phyloP scores from a whole-genome alignment of 176 grass and related monocot species.

The Raddia distichophylla region DNA sequence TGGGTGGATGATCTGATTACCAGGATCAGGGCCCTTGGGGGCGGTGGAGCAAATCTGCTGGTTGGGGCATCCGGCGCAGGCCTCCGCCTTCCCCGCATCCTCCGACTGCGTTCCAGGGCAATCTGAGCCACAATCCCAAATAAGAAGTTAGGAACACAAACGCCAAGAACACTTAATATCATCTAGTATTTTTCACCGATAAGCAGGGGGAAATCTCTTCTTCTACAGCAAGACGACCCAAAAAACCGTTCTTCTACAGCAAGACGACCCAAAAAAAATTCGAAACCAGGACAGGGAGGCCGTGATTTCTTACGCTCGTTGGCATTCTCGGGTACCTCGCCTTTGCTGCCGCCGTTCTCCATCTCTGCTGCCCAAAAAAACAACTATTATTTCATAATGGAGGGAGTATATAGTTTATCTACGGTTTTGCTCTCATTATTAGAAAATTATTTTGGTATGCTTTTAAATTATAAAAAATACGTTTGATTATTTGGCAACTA shows the following conservation, averaged over 20 bases:
- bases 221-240: not conserved
- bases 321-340: conserved; percentile 74
- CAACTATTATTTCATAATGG: too few species aligned
- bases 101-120: conserved; percentile 87
- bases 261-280: too few species aligned
- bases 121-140: conserved; percentile 44
- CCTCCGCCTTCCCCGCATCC: conserved; percentile 78
- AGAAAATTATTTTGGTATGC: too few species aligned
- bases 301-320: conserved; percentile 71
- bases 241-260: too few species aligned
- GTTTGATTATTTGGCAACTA: too few species aligned
- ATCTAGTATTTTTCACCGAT: not conserved
- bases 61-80: conserved; percentile 87
- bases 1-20: conserved; percentile 39
- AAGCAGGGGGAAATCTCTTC: not conserved
- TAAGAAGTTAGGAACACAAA: conserved; percentile 8
- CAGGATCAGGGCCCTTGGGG: conserved; percentile 88
- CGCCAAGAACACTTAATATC: not conserved
- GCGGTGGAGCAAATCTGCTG: conserved; percentile 90
- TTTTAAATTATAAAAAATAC: too few species aligned
- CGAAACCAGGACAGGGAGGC: not conserved
- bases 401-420: too few species aligned
- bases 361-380: conserved; percentile 20
- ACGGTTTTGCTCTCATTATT: too few species aligned
- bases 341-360: conserved; percentile 42